These are phyloP conservation scores for Tricholoma terreum DNA, from an alignment of 768 basidiomycete genomes.

Conservation along the genomic window DNA sequence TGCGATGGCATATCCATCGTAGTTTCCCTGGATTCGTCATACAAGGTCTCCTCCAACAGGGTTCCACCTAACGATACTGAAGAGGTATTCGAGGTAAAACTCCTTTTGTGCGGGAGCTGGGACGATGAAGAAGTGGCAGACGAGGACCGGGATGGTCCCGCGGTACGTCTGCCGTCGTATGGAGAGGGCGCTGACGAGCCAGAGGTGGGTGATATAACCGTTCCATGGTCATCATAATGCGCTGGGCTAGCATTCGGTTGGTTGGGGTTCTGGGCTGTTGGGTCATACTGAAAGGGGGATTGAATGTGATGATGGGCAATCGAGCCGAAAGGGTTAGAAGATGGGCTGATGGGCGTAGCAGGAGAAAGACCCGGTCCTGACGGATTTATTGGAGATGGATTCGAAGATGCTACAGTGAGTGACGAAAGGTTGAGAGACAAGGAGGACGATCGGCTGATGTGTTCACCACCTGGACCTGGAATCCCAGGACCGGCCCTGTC, in stretches of 20 bases:
- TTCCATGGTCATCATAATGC: conserved; percentile 27
- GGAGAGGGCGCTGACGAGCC: conserved; percentile 24
- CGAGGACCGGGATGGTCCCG: conserved; percentile 36
- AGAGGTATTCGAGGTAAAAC: conserved; percentile 49
- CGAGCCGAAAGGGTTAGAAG: conserved; percentile 37
- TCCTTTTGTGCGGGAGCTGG: conserved; percentile 65
- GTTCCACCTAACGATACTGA: conserved; percentile 16
- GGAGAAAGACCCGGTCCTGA: conserved; percentile 43
- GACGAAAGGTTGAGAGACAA: conserved; percentile 69
- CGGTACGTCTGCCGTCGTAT: conserved; percentile 26
- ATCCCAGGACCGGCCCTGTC: background rate
- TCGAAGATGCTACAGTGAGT: conserved; percentile 62
- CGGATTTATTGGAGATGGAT: conserved; percentile 59
- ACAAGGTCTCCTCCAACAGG: conserved; percentile 40
- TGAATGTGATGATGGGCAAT: conserved; percentile 39
- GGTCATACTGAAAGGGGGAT: conserved; percentile 52
- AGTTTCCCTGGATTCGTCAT: conserved; percentile 37
- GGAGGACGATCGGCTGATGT: conserved; percentile 22
- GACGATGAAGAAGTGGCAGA: conserved; percentile 53
- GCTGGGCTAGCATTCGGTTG: conserved; percentile 27
- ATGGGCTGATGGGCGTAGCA: conserved; percentile 61
- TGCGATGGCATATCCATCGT: conserved; percentile 33
- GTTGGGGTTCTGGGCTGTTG: conserved; percentile 27
- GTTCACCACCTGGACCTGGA: background rate
- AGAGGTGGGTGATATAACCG: conserved; percentile 11